Evolutionary conservation across 768 basidiomycete genomes (phyloP).

Genomic region (Russula foetens): DNA sequence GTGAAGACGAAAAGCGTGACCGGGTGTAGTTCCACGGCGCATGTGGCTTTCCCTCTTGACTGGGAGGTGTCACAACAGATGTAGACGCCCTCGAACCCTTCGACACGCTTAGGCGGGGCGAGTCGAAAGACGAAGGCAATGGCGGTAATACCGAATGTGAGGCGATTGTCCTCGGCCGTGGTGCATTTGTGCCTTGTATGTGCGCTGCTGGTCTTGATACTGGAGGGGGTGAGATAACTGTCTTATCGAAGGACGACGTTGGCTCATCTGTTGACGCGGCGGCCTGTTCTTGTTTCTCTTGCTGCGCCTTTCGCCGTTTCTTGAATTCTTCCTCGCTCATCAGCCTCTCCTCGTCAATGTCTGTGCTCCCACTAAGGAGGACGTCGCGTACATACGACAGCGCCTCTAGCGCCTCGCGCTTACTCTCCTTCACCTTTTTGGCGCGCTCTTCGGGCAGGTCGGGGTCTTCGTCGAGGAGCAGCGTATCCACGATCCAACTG

Average conservation of each 20-base stretch:
- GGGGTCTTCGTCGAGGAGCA: conserved; percentile 49
- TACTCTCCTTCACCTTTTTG: conserved; percentile 36
- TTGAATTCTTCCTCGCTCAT: conserved; percentile 45
- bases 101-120: conserved; percentile 7
- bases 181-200: conserved; percentile 8
- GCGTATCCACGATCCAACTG: conserved; percentile 63
- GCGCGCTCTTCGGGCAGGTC: conserved; percentile 34
- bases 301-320: conserved; percentile 28
- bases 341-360: conserved; percentile 61
- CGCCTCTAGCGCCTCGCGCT: conserved; percentile 62
- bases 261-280: conserved; percentile 5
- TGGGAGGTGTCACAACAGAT: conserved; percentile 9
- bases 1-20: conserved; percentile 35
- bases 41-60: conserved; percentile 20
- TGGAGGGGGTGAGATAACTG: conserved; percentile 17
- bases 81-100: conserved; percentile 16
- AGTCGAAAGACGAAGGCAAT: conserved; percentile 14
- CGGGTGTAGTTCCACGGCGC: conserved; percentile 54
- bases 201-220: conserved; percentile 15
- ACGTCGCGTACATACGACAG: conserved; percentile 73
- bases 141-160: conserved; percentile 16
- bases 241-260: background rate
- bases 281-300: conserved; percentile 16
- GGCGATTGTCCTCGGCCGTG: conserved; percentile 13
- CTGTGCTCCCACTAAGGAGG: conserved; percentile 42